phyloP scores from a whole-genome alignment of 2,329 filamentous ascomycete species.

The Colletotrichum caudatum region DNA sequence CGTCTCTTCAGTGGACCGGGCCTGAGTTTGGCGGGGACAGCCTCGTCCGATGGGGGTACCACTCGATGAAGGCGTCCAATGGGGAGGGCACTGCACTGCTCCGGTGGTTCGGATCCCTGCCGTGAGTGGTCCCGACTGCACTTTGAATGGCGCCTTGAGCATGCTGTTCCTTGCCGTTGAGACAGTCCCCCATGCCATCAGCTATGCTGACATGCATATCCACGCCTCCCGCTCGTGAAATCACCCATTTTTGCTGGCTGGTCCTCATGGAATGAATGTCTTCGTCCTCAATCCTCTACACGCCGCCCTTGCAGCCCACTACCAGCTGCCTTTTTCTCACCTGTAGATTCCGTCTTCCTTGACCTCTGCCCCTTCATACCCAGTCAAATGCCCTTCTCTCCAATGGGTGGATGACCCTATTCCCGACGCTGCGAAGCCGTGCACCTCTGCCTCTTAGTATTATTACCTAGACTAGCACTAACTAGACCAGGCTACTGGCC shows the following conservation, averaged over 20 bases:
- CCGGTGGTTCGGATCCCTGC: conserved; percentile 26
- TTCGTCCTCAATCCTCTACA: conserved; percentile 16
- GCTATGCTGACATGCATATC: conserved; percentile 41
- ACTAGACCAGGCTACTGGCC: conserved; percentile 31
- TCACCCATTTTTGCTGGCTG: conserved; percentile 10
- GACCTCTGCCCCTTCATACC: conserved; percentile 1
- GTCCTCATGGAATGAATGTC: conserved; percentile 20
- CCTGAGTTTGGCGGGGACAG: not conserved
- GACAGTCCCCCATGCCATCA: conserved; percentile 27
- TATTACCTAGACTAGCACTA: conserved; percentile 10
- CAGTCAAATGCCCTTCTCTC: not conserved
- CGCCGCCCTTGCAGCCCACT: not conserved
- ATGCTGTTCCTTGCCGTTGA: conserved; percentile 21
- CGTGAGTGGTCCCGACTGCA: conserved; percentile 28
- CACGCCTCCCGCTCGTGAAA: conserved; percentile 31
- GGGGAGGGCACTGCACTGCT: not conserved
- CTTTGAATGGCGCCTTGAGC: conserved; percentile 16
- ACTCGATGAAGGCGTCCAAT: not conserved
- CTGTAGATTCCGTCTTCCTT: conserved; percentile 7
- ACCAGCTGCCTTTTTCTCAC: conserved; percentile 1
- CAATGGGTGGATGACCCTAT: conserved; percentile 31
- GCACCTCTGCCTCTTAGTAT: conserved; percentile 11
- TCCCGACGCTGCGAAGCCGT: conserved; percentile 27
- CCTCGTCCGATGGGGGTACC: conserved; percentile 2
- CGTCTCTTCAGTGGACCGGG: not conserved